These are phyloP conservation scores for Linanthus parryae DNA, from an alignment of 148 eudicot genomes.

Conservation along the genomic window DNA sequence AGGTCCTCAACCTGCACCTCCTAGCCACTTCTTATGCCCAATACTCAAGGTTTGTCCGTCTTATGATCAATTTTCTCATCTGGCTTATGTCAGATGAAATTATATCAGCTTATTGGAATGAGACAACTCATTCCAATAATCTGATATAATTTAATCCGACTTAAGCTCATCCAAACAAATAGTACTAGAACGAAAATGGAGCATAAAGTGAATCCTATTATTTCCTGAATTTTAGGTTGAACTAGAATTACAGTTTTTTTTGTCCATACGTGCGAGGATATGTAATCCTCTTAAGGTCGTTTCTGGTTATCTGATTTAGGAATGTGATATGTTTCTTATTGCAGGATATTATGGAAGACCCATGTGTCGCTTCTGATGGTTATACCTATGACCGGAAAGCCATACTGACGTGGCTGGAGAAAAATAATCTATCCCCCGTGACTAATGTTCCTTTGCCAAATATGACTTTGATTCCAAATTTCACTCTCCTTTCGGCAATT, in stretches of 20 bases:
- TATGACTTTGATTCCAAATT: constrained; percentile 57
- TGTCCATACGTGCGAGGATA: too few relatives aligned
- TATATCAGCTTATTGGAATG: too few relatives aligned
- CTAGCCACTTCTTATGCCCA: constrained; percentile 76
- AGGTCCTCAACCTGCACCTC: constrained; percentile 32
- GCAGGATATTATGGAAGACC: constrained; percentile 82
- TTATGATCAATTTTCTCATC: background rate
- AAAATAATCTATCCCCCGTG: constrained; percentile 65
- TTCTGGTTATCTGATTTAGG: background rate
- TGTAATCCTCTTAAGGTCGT: too few relatives aligned
- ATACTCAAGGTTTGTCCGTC: constrained; percentile 54
- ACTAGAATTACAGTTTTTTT: too few relatives aligned
- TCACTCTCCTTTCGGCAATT: constrained; percentile 66
- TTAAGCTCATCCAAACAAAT: too few relatives aligned
- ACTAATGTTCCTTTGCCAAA: constrained; percentile 53
- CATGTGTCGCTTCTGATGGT: constrained; percentile 88
- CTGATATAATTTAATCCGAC: too few relatives aligned
- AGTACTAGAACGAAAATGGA: too few relatives aligned
- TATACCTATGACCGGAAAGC: constrained; percentile 83
- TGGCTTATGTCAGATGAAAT: too few relatives aligned
- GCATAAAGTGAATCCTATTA: too few relatives aligned
- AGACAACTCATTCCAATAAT: too few relatives aligned
- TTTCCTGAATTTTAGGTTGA: too few relatives aligned
- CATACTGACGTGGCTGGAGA: constrained; percentile 65
- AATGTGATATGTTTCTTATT: constrained; percentile 3